Conservation (phyloP, 2,329 filamentous ascomycete genomes). For the Truncatella angustata region DNA sequence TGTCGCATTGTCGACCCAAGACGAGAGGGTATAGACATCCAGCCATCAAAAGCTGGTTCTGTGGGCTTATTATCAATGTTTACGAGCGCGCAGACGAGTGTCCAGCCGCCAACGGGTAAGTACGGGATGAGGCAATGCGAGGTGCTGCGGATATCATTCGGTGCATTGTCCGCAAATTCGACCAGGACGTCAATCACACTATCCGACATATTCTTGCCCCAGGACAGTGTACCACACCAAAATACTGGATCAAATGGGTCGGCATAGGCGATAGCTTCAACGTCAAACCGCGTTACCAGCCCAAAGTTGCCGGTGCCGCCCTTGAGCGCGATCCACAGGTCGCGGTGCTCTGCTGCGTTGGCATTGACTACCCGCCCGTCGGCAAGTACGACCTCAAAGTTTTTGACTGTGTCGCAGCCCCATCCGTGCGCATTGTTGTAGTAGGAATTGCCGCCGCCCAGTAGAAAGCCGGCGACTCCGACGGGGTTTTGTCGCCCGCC, state of each 20-base stretch:
- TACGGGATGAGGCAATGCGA: background rate
- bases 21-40: conserved; percentile 9
- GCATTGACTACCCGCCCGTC: conserved; percentile 36
- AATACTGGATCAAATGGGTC: background rate
- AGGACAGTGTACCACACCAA: conserved; percentile 17
- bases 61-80: conserved; percentile 8
- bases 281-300: conserved; percentile 30
- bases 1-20: background rate
- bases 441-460: conserved; percentile 23
- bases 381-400: conserved; percentile 41
- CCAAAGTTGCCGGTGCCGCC: conserved; percentile 46
- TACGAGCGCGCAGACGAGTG: background rate
- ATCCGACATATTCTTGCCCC: conserved; percentile 6
- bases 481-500: conserved; percentile 22
- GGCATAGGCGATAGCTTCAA: conserved; percentile 14
- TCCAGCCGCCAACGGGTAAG: background rate
- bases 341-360: conserved; percentile 30
- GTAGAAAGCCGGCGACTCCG: conserved; percentile 24
- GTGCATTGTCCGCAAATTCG: conserved; percentile 13
- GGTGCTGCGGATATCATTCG: background rate
- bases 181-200: conserved; percentile 15
- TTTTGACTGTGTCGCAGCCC: conserved; percentile 41
- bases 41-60: conserved; percentile 12
- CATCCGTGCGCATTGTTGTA: conserved; percentile 33
- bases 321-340: conserved; percentile 43